Percentiles rank a stretch among this genome's conserved stretches.
Conservation (phyloP, 495 filamentous ascomycete genomes). For the Daldinia decipiens region DNA sequence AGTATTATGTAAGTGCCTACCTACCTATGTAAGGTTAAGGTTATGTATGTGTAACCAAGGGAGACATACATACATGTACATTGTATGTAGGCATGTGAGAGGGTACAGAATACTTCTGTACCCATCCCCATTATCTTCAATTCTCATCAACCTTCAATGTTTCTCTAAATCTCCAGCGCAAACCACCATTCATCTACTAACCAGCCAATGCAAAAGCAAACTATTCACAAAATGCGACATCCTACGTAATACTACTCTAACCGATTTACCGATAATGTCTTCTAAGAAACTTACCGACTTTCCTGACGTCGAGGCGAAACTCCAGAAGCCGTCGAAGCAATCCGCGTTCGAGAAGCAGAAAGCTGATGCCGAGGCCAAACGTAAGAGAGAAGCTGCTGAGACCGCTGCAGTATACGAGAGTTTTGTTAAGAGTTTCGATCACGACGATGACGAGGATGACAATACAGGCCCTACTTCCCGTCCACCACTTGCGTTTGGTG, state of each 20-base stretch:
- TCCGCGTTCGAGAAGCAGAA: constrained; percentile 93
- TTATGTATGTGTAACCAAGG: too few relatives aligned
- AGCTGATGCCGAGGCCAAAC: constrained; percentile 92
- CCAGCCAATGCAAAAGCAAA: background rate
- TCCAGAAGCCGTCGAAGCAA: constrained; percentile 84
- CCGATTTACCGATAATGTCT: constrained; percentile 49
- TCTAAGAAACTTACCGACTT: constrained; percentile 66
- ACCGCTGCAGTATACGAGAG: constrained; percentile 90
- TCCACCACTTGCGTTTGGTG: constrained; percentile 54
- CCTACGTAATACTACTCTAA: constrained; percentile 7
- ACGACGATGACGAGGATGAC: constrained; percentile 64
- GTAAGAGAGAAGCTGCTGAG: constrained; percentile 84
- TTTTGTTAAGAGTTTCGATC: constrained; percentile 89
- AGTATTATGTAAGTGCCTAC: background rate
- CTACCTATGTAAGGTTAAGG: too few relatives aligned
- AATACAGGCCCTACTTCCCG: constrained; percentile 37
- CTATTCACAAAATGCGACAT: constrained; percentile 30
- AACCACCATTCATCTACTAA: background rate
- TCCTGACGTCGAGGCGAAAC: constrained; percentile 84
- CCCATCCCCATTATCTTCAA: background rate
- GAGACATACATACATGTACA: too few relatives aligned
- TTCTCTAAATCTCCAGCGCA: background rate
- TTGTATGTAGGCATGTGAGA: background rate
- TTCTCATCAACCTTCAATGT: background rate
- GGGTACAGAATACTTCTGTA: background rate